Base-by-base conservation (phyloP, 2,329 filamentous ascomycete genomes). In the Exophiala xenobiotica region DNA sequence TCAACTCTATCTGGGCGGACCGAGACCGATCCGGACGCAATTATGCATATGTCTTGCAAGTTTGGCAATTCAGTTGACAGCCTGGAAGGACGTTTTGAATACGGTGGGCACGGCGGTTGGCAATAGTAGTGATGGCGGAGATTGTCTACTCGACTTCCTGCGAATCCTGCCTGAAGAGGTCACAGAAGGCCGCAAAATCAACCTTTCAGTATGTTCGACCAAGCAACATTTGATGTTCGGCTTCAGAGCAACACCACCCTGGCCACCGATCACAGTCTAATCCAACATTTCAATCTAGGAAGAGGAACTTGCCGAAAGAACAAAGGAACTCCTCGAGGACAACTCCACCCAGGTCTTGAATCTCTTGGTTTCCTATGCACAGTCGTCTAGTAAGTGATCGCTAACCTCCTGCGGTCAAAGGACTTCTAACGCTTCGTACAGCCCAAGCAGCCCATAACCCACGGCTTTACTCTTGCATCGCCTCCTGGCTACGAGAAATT, bases 151-250 rank as follows among this genome's bases (percentile, higher is more conserved):
- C 66, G 93, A 99, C 71, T 99, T 99, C 71, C 79, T 99, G 61
- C 90, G 90, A 71, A 91, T 99, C 65, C 84, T 99, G 61, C 93
- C 93, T 50, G 93, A 99, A 78, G 93, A 99, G 80, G 93, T 99
- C 67, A 97, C 89, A 63, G 92, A 99, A 80, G 93, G 93, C 75
- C 90, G 93, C 75, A 99, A 97, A 78, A 96, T 99, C 80, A 96
- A 90, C 80, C 81, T 99, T 75, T 91, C 90, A 83, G 91, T 96
- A 93, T 78, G 90, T 92, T 81, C 84, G 86, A 77, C 78, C 70
- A 69, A 70, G 59, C 64, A 66, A 67, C 63, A 64, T 67, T 62
- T 64, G 64, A 63, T 66, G 65, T 66, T 67, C 65, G 64, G 70
- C 66, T 68, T 69, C 58, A 39, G 76, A 77, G 70, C 73, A 62